Evolutionary conservation across 108 stramenopile species (phyloP), one percentile per base, ranked within the genome.

Genomic region (Nannochloropsis salina): DNA sequence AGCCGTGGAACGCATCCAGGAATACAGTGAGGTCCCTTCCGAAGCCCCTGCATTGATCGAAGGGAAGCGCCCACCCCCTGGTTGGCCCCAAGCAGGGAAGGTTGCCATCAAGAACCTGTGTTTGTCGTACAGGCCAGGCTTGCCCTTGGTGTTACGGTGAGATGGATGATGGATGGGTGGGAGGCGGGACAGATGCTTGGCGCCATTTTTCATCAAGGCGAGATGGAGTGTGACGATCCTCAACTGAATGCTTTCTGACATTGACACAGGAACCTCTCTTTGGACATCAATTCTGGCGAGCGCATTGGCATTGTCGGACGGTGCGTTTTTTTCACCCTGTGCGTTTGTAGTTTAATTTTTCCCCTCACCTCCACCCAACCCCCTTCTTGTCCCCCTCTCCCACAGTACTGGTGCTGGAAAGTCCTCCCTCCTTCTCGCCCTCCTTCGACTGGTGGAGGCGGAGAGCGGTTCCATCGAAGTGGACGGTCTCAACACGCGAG

Each of bases 391-490:
- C 15, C 51, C 51, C 10, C 10, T 18, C 51, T 61, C 15, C 51
- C 51, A 18, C 43, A 22, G 82, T 40, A 41, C 82, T 40, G 92
- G 92, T 9, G 89, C 88, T 1, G 92, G 92, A 43, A 92, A 92
- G 61, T 82, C 80, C 15, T 89, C 90, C 22, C 86, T 92, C 61
- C 88, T 97, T 31, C 86, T 94, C 74, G 86, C 91, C 44, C 88
- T 97, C 80, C 92, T 96, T 84, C 94, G 96, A 22, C 85, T 96
- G 5, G 94, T 95, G 9, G 96, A 97, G 84, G 94, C 95, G 6
- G 92, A 94, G 44, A 87, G 91, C 22, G 90, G 94, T 8, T 91
- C 90, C 11, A 89, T 97, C 51, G 44, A 84, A 9, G 91, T 96
- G 85, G 97, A 97, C 89, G 95, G 93, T 11, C 86, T 96, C 42